Conservation (phyloP, 495 filamentous ascomycete genomes). For the Aspergillus ostianus region DNA sequence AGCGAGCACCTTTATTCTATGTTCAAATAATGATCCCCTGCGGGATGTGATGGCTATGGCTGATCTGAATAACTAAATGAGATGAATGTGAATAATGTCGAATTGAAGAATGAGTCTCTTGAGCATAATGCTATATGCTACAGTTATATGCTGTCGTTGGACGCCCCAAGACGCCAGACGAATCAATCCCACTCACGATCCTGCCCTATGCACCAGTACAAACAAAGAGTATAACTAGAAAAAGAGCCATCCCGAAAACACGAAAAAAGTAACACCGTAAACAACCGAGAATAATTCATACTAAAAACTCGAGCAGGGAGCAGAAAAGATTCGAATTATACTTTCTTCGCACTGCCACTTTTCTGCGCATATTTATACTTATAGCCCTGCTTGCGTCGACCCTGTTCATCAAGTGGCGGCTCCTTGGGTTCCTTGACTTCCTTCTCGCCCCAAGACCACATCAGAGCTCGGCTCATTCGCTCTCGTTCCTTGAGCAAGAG, state of each 20-base stretch:
- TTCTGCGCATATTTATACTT: constrained; percentile 41
- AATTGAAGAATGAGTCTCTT: neutral
- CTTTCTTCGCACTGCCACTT: constrained; percentile 19
- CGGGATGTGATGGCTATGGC: neutral
- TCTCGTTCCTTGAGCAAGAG: constrained; percentile 56
- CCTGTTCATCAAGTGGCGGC: constrained; percentile 23
- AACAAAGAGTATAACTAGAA: neutral
- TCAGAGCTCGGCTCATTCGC: constrained; percentile 50
- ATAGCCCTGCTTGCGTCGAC: constrained; percentile 42
- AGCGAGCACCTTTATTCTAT: neutral
- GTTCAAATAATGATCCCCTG: neutral
- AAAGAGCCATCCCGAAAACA: neutral
- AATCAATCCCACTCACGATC: neutral
- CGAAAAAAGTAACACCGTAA: neutral
- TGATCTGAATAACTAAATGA: neutral
- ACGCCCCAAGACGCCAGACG: neutral
- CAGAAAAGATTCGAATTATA: constrained; percentile 1
- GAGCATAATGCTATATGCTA: neutral
- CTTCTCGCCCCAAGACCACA: constrained; percentile 51
- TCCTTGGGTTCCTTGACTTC: constrained; percentile 40
- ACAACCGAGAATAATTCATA: neutral
- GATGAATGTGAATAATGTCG: neutral
- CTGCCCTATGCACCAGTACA: neutral
- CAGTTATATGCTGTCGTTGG: neutral
- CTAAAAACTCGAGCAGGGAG: neutral